A percentile compares a stretch with the other conserved stretches of the same genome.
phyloP scores from a whole-genome alignment of 2,329 filamentous ascomycete genomes.

The Beauveria medogensis region DNA sequence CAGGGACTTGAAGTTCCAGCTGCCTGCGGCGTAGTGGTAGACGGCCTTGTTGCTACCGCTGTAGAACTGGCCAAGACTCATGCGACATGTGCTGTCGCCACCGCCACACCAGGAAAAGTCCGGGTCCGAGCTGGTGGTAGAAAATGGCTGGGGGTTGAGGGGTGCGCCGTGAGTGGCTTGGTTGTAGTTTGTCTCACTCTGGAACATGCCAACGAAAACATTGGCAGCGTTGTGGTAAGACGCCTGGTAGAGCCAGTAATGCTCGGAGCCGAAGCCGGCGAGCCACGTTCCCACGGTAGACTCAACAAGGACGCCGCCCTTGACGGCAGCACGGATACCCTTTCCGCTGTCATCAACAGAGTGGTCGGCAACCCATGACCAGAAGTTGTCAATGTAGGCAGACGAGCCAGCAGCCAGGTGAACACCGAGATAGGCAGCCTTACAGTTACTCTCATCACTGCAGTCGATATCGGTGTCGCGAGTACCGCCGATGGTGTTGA shows the following conservation, averaged over 20 bases:
- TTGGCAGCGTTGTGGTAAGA: slow-evolving; percentile 42
- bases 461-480: slow-evolving; percentile 30
- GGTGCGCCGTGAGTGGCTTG: slow-evolving; percentile 27
- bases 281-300: slow-evolving; percentile 44
- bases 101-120: slow-evolving; percentile 32
- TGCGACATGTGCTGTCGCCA: slow-evolving; percentile 29
- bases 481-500: slow-evolving; percentile 39
- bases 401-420: slow-evolving; percentile 38
- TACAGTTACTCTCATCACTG: slow-evolving; percentile 28
- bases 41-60: slow-evolving; percentile 20
- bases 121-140: slow-evolving; percentile 31
- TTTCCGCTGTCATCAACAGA: slow-evolving; percentile 38
- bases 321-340: slow-evolving; percentile 37
- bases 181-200: slow-evolving; percentile 43
- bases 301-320: slow-evolving; percentile 40
- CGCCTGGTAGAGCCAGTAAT: slow-evolving; percentile 51
- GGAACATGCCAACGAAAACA: slow-evolving; percentile 41
- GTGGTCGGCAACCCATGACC: slow-evolving; percentile 43
- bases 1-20: slow-evolving; percentile 9
- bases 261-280: slow-evolving; percentile 39
- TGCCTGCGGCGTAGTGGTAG: slow-evolving; percentile 6
- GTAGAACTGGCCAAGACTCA: slow-evolving; percentile 35
- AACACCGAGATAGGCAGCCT: slow-evolving; percentile 39
- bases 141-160: slow-evolving; percentile 29
- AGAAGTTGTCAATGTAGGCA: slow-evolving; percentile 45